These are phyloP conservation scores for Scheffersomyces parashehatae DNA, from an alignment of 1,139 yeast species.

Conservation along the genomic window DNA sequence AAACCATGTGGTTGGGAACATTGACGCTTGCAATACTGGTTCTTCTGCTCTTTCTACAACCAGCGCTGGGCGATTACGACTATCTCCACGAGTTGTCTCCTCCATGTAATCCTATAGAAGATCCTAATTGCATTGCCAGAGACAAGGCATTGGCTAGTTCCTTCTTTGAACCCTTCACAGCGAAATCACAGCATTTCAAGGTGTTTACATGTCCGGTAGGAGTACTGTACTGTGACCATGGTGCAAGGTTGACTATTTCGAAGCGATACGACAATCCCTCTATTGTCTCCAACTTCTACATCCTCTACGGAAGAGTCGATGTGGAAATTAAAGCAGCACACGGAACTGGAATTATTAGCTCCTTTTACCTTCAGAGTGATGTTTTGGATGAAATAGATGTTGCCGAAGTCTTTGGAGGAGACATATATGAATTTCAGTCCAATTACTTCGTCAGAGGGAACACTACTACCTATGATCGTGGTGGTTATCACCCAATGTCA, in stretches of 20 bases:
- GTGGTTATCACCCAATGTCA: slow-evolving; percentile 29
- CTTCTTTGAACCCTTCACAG: slow-evolving; percentile 15
- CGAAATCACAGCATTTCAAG: slow-evolving; percentile 3
- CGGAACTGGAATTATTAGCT: slow-evolving; percentile 46
- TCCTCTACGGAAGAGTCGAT: slow-evolving; percentile 45
- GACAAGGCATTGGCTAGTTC: slow-evolving; percentile 23
- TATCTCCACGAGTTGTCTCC: slow-evolving; percentile 2
- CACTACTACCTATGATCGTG: slow-evolving; percentile 42
- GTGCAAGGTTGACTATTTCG: slow-evolving; percentile 38
- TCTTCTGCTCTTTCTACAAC: neutral
- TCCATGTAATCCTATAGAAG: slow-evolving; percentile 27
- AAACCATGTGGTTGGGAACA: no score
- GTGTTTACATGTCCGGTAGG: neutral
- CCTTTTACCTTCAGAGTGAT: slow-evolving; percentile 47
- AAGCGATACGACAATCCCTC: slow-evolving; percentile 42
- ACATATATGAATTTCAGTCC: slow-evolving; percentile 34
- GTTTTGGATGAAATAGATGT: slow-evolving; percentile 51
- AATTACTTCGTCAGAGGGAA: slow-evolving; percentile 50
- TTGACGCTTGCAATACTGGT: no score
- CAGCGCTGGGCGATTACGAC: neutral
- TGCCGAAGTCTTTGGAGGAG: slow-evolving; percentile 46
- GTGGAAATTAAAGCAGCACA: slow-evolving; percentile 35
- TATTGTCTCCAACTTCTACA: slow-evolving; percentile 34
- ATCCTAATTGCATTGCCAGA: slow-evolving; percentile 21
- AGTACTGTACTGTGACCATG: slow-evolving; percentile 29